Percentiles rank a stretch among this genome's conserved stretches.
Conservation (phyloP, 345 rosid species). For the Hypericum androsaemum region DNA sequence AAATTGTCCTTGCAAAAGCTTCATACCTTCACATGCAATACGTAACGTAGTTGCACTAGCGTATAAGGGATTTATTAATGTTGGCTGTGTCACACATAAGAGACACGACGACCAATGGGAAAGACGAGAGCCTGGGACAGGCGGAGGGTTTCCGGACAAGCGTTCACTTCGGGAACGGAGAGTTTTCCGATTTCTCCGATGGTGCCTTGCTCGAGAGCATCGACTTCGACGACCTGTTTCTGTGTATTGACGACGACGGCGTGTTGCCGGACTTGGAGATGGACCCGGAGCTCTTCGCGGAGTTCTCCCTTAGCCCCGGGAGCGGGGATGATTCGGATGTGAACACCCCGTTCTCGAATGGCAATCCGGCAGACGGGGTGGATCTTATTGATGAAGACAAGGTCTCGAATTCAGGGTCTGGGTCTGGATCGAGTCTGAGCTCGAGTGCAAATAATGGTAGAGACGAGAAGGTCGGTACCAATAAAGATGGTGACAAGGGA, state of each 20-base stretch:
- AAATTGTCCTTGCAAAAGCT: too few relatives aligned
- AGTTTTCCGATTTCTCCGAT: constrained; percentile 42
- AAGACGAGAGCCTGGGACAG: constrained; percentile 36
- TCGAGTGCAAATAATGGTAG: constrained; percentile 11
- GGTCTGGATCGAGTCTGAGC: constrained; percentile 10
- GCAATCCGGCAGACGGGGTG: constrained; percentile 2
- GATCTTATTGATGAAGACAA: constrained; percentile 23
- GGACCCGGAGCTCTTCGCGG: constrained; percentile 56
- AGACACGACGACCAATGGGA: constrained; percentile 13
- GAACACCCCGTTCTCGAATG: constrained; percentile 25
- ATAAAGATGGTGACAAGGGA: constrained; percentile 33
- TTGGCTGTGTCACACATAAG: constrained; percentile 58
- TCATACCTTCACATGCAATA: too few relatives aligned
- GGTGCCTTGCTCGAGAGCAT: constrained; percentile 44
- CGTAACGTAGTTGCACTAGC: too few relatives aligned
- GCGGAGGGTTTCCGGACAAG: constrained; percentile 24
- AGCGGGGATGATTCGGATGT: constrained; percentile 49
- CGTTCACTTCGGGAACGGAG: constrained; percentile 15
- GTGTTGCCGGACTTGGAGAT: constrained; percentile 63
- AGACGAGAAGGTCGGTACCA: constrained; percentile 21
- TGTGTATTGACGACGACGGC: constrained; percentile 48
- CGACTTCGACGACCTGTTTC: constrained; percentile 68
- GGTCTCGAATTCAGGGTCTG: constrained; percentile 14
- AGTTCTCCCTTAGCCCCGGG: constrained; percentile 31
- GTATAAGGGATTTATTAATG: constrained; percentile 38